Conservation (phyloP, 139 green algal genomes). For the Coccomyxa sp. region DNA sequence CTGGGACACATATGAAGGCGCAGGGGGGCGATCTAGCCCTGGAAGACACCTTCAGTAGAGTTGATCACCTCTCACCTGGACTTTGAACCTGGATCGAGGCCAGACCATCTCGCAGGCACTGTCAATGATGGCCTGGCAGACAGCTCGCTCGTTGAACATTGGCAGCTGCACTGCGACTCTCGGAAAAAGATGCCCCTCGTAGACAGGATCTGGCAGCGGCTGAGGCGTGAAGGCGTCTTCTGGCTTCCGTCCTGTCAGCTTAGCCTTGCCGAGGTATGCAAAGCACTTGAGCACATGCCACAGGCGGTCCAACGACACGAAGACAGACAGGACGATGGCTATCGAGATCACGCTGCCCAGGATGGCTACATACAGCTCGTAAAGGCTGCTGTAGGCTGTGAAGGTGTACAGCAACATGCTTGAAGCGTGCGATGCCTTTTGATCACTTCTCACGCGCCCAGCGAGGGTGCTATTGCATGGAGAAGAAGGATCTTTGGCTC, state of each 20-base stretch:
- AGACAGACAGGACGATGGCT: conserved; percentile 32
- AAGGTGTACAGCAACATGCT: conserved; percentile 23
- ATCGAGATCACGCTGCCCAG: conserved; percentile 26
- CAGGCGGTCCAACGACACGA: conserved; percentile 46
- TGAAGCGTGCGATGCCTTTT: too few relatives aligned
- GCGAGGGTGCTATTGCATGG: too few relatives aligned
- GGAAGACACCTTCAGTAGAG: too few relatives aligned
- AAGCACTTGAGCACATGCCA: conserved; percentile 41
- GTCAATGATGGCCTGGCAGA: conserved; percentile 79
- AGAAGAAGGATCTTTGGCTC: too few relatives aligned
- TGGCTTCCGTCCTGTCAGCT: conserved; percentile 29
- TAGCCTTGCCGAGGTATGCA: conserved; percentile 3
- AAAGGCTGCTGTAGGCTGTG: conserved; percentile 11
- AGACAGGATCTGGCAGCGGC: conserved; percentile 26
- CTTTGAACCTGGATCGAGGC: conserved; percentile 54
- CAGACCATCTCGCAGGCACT: conserved; percentile 73
- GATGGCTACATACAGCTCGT: conserved; percentile 40
- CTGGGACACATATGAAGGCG: too few relatives aligned
- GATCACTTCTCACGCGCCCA: too few relatives aligned
- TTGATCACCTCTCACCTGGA: conserved; percentile 39
- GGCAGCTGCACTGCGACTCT: conserved; percentile 92
- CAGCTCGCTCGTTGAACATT: conserved; percentile 89
- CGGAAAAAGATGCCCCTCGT: conserved; percentile 18
- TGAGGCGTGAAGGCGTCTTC: conserved; percentile 33
- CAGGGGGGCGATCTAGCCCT: too few relatives aligned